These are phyloP conservation scores for Xylaria scruposa DNA, from an alignment of 495 filamentous ascomycete genomes.

Conservation along the genomic window DNA sequence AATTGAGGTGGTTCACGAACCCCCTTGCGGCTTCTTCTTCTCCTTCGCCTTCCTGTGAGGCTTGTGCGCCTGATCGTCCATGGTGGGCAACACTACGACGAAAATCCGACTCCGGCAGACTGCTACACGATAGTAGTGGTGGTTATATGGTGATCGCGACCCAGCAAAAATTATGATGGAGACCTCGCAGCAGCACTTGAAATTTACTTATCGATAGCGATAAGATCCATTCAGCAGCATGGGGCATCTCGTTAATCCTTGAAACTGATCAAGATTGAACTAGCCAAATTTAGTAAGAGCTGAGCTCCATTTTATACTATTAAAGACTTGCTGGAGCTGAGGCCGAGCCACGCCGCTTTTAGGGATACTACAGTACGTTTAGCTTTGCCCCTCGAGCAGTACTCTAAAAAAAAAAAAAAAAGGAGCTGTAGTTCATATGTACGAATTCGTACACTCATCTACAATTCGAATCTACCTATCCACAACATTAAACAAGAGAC, in stretches of 20 bases:
- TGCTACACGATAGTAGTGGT: conserved; percentile 10
- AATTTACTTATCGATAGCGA: conserved; percentile 27
- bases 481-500: no score
- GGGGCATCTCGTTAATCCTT: not conserved
- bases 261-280: not conserved
- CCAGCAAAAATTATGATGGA: conserved; percentile 13
- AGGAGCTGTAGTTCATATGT: no score
- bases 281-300: not conserved
- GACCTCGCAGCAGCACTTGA: not conserved
- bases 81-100: conserved; percentile 40
- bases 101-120: conserved; percentile 5
- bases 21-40: conserved; percentile 77
- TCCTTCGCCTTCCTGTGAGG: conserved; percentile 87
- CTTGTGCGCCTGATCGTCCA: conserved; percentile 87
- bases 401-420: no score
- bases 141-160: conserved; percentile 3
- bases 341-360: no score
- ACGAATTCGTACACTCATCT: no score
- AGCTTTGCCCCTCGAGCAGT: no score
- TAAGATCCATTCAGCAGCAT: not conserved
- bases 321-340: not conserved
- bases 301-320: not conserved
- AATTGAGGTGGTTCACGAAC: conserved; percentile 33
- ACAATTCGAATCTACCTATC: no score
- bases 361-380: no score